Evolutionary conservation across 2,329 filamentous ascomycete species (phyloP).

Genomic region (Xylaria sp.): DNA sequence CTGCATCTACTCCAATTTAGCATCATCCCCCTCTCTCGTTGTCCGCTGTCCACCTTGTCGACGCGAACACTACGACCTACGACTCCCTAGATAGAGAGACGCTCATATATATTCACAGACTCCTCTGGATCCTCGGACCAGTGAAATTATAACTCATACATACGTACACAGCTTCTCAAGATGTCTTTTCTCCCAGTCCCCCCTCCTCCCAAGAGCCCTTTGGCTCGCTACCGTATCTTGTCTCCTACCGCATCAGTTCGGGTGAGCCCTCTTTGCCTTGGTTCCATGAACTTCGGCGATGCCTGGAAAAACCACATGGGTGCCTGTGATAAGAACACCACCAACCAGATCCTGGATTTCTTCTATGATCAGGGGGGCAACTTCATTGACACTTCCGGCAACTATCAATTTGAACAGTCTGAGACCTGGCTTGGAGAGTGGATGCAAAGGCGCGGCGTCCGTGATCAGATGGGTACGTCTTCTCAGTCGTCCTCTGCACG

Average conservation of each 20-base stretch:
- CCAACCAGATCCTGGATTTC: slow-evolving; percentile 73
- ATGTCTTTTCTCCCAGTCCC: slow-evolving; percentile 50
- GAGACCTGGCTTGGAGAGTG: slow-evolving; percentile 77
- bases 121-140: too few species aligned
- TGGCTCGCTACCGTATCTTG: slow-evolving; percentile 73
- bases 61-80: not conserved
- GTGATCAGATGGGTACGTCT: slow-evolving; percentile 69
- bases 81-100: not conserved
- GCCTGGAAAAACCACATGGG: slow-evolving; percentile 69
- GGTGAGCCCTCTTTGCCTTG: slow-evolving; percentile 74
- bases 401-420: slow-evolving; percentile 71
- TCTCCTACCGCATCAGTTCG: slow-evolving; percentile 72
- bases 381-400: slow-evolving; percentile 78
- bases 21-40: not conserved
- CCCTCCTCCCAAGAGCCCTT: slow-evolving; percentile 64
- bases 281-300: slow-evolving; percentile 67
- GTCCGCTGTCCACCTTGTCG: not conserved
- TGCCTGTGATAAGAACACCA: slow-evolving; percentile 69
- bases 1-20: not conserved
- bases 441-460: slow-evolving; percentile 71
- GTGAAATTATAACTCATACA: not conserved
- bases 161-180: not conserved
- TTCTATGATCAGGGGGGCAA: slow-evolving; percentile 73
- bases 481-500: not conserved
- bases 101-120: not conserved